These are phyloP conservation scores for Chytriomyces hyalinus DNA, from an alignment of 192 early-diverging fungal species.

Conservation along the genomic window DNA sequence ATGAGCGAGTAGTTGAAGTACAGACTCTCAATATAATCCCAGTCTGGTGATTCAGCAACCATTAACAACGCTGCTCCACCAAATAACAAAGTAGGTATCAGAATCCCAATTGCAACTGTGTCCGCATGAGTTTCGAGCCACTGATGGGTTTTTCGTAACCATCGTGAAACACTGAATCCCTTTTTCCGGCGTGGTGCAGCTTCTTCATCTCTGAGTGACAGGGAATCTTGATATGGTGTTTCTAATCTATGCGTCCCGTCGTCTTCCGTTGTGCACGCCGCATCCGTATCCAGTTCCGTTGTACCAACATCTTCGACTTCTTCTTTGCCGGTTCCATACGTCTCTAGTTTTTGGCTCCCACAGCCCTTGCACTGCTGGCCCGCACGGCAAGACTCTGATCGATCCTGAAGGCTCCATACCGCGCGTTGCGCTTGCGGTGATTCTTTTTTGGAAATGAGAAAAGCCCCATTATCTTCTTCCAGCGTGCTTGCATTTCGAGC, in stretches of 20 bases:
- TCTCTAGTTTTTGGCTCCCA: too few species aligned
- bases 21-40: conserved; percentile 28
- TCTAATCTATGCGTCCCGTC: background rate
- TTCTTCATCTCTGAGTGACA: background rate
- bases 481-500: background rate
- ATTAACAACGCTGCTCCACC: conserved; percentile 11
- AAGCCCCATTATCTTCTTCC: too few species aligned
- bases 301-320: background rate
- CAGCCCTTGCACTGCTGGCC: too few species aligned
- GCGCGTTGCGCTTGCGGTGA: background rate
- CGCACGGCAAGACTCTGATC: background rate
- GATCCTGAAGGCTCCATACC: background rate
- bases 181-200: background rate
- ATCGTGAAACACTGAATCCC: background rate
- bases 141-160: conserved; percentile 5
- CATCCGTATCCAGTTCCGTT: background rate
- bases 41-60: background rate
- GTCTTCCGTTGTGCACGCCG: background rate
- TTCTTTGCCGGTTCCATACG: too few species aligned
- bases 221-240: background rate
- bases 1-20: conserved; percentile 37
- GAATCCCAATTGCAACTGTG: conserved; percentile 12
- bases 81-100: conserved; percentile 16
- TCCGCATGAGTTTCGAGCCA: conserved; percentile 25
- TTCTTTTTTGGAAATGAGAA: background rate